Evolutionary conservation across 2,329 filamentous ascomycete genomes (phyloP).

Genomic region (Stemphylium vesicarium): DNA sequence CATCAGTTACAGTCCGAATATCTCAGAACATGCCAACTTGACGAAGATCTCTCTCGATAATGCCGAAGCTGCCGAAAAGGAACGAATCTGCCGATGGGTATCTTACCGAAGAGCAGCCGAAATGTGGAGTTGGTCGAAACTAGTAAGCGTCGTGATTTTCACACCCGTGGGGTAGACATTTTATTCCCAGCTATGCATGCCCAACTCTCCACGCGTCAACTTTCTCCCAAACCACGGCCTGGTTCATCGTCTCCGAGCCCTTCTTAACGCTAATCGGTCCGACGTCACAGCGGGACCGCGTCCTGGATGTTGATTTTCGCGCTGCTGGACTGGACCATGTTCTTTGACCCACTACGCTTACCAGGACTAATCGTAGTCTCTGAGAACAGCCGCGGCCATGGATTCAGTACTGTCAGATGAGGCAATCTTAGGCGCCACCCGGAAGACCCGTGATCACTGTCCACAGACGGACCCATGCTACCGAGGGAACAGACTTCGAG

Average conservation of each 20-base stretch:
- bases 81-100: background rate
- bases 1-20: too few species aligned
- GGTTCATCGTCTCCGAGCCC: background rate
- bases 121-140: background rate
- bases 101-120: background rate
- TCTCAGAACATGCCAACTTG: too few species aligned
- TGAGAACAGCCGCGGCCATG: background rate
- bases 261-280: background rate
- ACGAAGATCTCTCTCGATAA: too few species aligned
- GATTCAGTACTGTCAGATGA: background rate
- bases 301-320: background rate
- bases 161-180: background rate
- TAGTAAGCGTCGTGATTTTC: background rate
- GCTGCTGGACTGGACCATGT: background rate
- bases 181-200: too few species aligned
- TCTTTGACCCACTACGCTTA: background rate
- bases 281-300: background rate
- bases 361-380: background rate
- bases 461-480: background rate
- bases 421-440: background rate
- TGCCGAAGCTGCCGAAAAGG: background rate
- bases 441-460: background rate
- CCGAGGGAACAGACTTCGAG: background rate
- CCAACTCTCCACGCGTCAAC: too few species aligned
- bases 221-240: too few species aligned